These are phyloP conservation scores for Chrysosporium queenslandicum DNA, from an alignment of 2,329 filamentous ascomycete genomes.

Conservation along the genomic window DNA sequence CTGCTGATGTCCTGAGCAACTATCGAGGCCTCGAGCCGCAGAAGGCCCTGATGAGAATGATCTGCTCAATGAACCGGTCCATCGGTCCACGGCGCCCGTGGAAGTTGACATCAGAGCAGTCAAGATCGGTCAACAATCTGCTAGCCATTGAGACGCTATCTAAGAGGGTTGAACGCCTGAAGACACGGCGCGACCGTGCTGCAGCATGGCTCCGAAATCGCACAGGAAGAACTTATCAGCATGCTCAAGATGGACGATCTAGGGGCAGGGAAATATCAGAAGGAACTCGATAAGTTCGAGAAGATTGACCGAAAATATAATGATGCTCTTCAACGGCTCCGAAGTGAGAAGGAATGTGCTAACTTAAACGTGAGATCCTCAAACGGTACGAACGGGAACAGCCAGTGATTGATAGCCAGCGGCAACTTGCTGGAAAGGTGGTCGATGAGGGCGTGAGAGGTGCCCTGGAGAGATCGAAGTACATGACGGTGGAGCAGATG, in stretches of 20 bases:
- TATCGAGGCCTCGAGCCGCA: not conserved
- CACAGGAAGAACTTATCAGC: too few relatives aligned
- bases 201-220: too few relatives aligned
- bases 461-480: too few relatives aligned
- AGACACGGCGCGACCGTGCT: too few relatives aligned
- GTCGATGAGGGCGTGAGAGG: too few relatives aligned
- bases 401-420: conserved; percentile 1
- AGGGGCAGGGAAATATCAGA: not conserved
- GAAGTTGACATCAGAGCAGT: not conserved
- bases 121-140: conserved; percentile 2
- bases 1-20: not conserved
- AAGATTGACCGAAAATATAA: conserved; percentile 7
- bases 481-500: too few relatives aligned
- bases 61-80: conserved; percentile 6
- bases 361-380: too few relatives aligned
- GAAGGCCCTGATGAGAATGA: not conserved
- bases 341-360: too few relatives aligned
- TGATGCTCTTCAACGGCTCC: too few relatives aligned
- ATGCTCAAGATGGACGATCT: not conserved
- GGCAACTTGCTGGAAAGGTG: conserved; percentile 4
- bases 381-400: too few relatives aligned
- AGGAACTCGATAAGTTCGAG: not conserved
- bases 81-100: conserved; percentile 1
- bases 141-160: not conserved
- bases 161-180: not conserved